Percentiles rank a stretch among this genome's conserved stretches.
Evolutionary conservation across 768 basidiomycete species (phyloP).

Genomic region (Hydnomerulius pinastri): DNA sequence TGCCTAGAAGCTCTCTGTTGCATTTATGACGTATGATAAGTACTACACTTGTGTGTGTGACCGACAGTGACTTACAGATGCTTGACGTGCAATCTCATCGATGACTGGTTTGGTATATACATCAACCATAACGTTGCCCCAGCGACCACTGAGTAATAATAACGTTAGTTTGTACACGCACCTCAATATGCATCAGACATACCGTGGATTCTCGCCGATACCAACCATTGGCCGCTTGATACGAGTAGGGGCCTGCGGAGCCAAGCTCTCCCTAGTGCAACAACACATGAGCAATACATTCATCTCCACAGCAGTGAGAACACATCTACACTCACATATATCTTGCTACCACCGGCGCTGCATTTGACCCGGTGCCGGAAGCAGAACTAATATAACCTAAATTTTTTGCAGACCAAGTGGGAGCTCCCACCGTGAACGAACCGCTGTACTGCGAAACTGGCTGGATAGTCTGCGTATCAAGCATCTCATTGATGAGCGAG

Average conservation of each 20-base stretch:
- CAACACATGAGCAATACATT: neutral
- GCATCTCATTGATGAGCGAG: no score
- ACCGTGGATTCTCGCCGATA: neutral
- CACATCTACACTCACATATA: no score
- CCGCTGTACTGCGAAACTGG: no score
- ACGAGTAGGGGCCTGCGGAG: neutral
- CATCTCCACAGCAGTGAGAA: neutral
- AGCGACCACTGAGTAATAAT: conserved; percentile 7
- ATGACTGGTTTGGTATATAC: conserved; percentile 4
- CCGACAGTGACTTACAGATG: neutral
- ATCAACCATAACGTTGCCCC: conserved; percentile 14
- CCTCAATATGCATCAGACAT: neutral
- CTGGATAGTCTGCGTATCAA: no score
- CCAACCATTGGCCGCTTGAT: neutral
- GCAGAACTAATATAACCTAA: no score
- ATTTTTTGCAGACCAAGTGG: no score
- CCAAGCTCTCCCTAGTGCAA: neutral
- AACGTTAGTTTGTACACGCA: neutral
- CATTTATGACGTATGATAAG: neutral
- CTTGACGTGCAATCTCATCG: neutral
- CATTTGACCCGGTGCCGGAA: no score
- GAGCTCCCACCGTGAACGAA: no score
- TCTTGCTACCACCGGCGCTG: no score
- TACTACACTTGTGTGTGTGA: neutral
- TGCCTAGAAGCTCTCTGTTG: neutral